phyloP scores from a whole-genome alignment of 139 green algal species.

The Picochlorum sp. region DNA sequence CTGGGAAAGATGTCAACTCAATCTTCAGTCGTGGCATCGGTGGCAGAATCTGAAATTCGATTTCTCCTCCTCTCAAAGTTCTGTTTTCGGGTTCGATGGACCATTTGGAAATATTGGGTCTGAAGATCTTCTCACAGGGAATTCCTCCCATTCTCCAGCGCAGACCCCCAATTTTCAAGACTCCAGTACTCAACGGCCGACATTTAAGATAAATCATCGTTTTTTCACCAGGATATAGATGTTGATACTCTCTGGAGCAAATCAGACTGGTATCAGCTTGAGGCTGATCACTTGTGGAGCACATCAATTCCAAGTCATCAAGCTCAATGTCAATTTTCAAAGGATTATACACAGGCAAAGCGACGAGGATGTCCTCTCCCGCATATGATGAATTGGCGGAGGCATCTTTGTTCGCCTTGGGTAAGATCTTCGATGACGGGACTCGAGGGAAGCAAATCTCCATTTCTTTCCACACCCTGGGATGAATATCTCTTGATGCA shows the following conservation, averaged over 20 bases:
- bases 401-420: neutral
- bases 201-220: constrained; percentile 42
- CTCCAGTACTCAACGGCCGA: constrained; percentile 36
- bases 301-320: constrained; percentile 48
- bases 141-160: constrained; percentile 52
- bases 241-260: too few relatives aligned
- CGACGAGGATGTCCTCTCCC: constrained; percentile 63
- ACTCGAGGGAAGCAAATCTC: constrained; percentile 30
- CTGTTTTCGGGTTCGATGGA: neutral
- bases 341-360: constrained; percentile 70
- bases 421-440: neutral
- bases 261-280: too few relatives aligned
- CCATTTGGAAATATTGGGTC: neutral
- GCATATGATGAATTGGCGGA: constrained; percentile 33
- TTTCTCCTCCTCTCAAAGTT: neutral
- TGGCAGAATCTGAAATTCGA: constrained; percentile 46
- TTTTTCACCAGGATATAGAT: constrained; percentile 21
- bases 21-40: constrained; percentile 57
- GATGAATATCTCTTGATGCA: constrained; percentile 23
- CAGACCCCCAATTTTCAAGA: constrained; percentile 51
- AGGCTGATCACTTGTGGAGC: constrained; percentile 17
- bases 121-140: constrained; percentile 23
- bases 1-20: constrained; percentile 15
- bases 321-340: constrained; percentile 59
- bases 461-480: constrained; percentile 36